Conservation (phyloP, 306 rosid species). For the Fagus crenata region DNA sequence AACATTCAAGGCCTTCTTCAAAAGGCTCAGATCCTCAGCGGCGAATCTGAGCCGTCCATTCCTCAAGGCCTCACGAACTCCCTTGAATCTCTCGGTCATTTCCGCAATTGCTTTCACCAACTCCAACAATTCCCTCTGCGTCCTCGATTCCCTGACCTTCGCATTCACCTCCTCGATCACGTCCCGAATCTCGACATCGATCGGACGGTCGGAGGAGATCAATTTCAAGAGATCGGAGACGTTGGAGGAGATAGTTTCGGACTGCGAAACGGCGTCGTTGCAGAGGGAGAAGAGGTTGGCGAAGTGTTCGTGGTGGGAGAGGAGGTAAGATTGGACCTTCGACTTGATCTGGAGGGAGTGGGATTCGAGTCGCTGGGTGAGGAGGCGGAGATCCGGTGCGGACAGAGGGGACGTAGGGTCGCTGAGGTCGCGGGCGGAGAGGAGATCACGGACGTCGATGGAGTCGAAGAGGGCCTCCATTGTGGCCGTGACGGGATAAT, state of each 20-base stretch:
- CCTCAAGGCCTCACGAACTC: constrained; percentile 60
- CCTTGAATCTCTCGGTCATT: constrained; percentile 47
- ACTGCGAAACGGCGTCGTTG: constrained; percentile 67
- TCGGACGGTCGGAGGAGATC: constrained; percentile 60
- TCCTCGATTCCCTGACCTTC: constrained; percentile 57
- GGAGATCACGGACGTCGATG: constrained; percentile 82
- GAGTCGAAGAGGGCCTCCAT: constrained; percentile 77
- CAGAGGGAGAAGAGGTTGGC: constrained; percentile 65
- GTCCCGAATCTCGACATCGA: constrained; percentile 52
- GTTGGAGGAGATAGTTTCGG: constrained; percentile 46
- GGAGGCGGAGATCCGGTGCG: constrained; percentile 95
- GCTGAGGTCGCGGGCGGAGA: constrained; percentile 75
- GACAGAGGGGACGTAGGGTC: constrained; percentile 82
- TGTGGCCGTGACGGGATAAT: not conserved
- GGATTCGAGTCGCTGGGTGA: constrained; percentile 90
- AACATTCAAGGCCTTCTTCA: constrained; percentile 55
- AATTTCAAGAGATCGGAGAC: constrained; percentile 39
- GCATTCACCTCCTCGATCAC: constrained; percentile 58
- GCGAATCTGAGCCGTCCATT: constrained; percentile 62
- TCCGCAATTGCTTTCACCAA: constrained; percentile 56
- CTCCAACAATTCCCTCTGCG: constrained; percentile 58
- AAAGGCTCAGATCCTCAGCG: constrained; percentile 65
- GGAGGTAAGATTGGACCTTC: constrained; percentile 68
- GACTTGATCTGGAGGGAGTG: constrained; percentile 81
- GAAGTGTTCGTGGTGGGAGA: constrained; percentile 73